phyloP scores from a whole-genome alignment of 768 basidiomycete genomes.

The Leccinum imitatum region DNA sequence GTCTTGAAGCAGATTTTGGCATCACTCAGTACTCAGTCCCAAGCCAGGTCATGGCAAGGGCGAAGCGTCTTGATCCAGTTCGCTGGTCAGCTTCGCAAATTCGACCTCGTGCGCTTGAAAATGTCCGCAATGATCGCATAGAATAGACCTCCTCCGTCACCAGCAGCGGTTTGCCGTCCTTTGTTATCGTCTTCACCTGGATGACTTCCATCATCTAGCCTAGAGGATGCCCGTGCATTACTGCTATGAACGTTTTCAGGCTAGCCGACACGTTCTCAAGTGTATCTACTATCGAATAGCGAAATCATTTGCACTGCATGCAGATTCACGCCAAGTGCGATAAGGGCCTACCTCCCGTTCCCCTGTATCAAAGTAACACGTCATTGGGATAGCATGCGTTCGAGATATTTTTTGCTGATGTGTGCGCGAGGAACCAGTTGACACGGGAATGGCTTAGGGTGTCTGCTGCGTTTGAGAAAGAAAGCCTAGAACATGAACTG shows the following conservation, averaged over 20 bases:
- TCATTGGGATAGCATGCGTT: neutral
- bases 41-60: neutral
- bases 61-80: conserved; percentile 20
- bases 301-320: too few species aligned
- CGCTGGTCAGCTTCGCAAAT: conserved; percentile 28
- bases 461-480: neutral
- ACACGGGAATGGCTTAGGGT: neutral
- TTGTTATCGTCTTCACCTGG: conserved; percentile 29
- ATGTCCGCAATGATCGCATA: conserved; percentile 33
- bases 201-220: conserved; percentile 24
- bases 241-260: too few species aligned
- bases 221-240: too few species aligned
- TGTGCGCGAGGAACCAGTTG: neutral
- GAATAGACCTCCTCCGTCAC: conserved; percentile 24
- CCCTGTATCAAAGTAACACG: neutral
- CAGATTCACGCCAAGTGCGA: too few species aligned
- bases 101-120: conserved; percentile 31
- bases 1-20: conserved; percentile 9
- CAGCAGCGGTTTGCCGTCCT: conserved; percentile 19
- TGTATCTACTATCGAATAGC: too few species aligned
- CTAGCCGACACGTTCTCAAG: too few species aligned
- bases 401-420: neutral
- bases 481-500: neutral
- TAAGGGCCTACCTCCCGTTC: too few species aligned
- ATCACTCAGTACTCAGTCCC: neutral